Percentiles rank a stretch among this genome's conserved stretches.
Evolutionary conservation across 23 red algal genomes (phyloP).

Genomic region (Chondrus crispus): DNA sequence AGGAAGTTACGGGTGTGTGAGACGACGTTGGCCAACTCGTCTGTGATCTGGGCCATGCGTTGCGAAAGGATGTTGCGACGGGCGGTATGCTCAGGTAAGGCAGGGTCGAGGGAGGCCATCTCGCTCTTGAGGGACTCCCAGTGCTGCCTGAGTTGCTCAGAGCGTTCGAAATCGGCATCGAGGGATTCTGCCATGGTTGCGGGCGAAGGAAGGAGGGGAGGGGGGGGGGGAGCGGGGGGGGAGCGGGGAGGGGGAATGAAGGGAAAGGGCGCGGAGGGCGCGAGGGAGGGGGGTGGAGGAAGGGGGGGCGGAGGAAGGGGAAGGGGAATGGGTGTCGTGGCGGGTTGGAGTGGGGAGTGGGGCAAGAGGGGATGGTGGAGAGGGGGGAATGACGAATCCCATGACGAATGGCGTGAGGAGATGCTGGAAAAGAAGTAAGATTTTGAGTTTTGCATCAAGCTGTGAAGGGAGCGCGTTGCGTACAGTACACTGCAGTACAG

Average conservation of each 20-base stretch:
- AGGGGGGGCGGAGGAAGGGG: background rate
- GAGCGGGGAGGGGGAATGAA: background rate
- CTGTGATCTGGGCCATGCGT: slow-evolving; percentile 40
- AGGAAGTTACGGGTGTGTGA: background rate
- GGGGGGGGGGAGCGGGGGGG: background rate
- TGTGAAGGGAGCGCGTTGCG: background rate
- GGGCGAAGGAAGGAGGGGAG: background rate
- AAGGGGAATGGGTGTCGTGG: background rate
- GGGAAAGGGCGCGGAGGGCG: background rate
- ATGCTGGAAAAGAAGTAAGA: background rate
- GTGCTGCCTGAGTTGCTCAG: slow-evolving; percentile 20
- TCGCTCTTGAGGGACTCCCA: slow-evolving; percentile 19
- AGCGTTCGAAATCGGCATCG: slow-evolving; percentile 13
- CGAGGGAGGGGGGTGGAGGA: background rate
- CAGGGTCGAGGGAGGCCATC: slow-evolving; percentile 11
- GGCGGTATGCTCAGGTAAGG: background rate
- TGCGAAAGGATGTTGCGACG: background rate
- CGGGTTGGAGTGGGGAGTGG: background rate
- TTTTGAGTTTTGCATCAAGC: background rate
- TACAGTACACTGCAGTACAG: background rate
- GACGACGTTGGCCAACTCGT: slow-evolving; percentile 17
- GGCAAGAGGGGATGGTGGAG: background rate
- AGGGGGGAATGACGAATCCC: background rate
- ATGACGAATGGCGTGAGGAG: background rate
- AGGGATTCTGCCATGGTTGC: slow-evolving; percentile 27